Evolutionary conservation across 768 basidiomycete genomes (phyloP).

Genomic region (Leccinum ochraceum): DNA sequence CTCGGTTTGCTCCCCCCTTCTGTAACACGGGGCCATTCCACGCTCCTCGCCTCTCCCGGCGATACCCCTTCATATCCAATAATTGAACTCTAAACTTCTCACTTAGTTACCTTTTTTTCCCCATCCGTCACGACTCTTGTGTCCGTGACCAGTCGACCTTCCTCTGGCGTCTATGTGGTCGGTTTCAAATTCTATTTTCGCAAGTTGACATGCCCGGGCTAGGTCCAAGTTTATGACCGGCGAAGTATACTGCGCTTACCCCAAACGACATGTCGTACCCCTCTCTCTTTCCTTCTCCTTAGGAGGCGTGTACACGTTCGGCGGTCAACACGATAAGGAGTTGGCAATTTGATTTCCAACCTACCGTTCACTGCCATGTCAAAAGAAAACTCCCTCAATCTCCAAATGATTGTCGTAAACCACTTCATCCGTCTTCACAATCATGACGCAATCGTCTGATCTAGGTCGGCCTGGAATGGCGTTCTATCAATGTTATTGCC

Average conservation of each 20-base stretch:
- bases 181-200: conserved; percentile 11
- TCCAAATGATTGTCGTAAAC: conserved; percentile 24
- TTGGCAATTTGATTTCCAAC: conserved; percentile 13
- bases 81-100: conserved; percentile 26
- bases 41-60: conserved; percentile 14
- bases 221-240: neutral
- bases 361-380: conserved; percentile 2
- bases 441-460: conserved; percentile 11
- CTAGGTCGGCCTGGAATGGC: neutral
- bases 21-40: conserved; percentile 8
- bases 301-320: neutral
- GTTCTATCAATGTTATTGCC: conserved; percentile 1
- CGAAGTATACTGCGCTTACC: neutral
- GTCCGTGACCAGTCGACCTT: neutral
- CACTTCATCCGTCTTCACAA: conserved; percentile 14
- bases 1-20: conserved; percentile 4
- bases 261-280: neutral
- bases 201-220: neutral
- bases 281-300: neutral
- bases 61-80: conserved; percentile 25
- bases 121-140: conserved; percentile 7
- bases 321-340: conserved; percentile 5
- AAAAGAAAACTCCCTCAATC: conserved; percentile 17
- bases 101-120: conserved; percentile 7
- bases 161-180: conserved; percentile 3